Evolutionary conservation across 2,329 filamentous ascomycete genomes (phyloP).

Genomic region (Teratosphaeria pseudoeucalypti): DNA sequence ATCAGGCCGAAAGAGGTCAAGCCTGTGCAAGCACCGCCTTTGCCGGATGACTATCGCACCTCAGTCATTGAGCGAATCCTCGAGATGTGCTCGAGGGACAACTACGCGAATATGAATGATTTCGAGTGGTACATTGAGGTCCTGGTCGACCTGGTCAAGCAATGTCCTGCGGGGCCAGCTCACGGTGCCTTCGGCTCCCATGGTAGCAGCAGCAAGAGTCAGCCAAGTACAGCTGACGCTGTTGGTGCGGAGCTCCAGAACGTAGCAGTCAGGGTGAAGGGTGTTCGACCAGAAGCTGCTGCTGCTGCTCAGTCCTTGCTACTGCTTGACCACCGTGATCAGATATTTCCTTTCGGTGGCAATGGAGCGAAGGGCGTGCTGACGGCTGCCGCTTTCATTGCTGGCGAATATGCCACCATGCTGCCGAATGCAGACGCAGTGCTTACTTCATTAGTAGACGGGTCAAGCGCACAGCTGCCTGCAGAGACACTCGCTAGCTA

Average conservation of each 20-base stretch:
- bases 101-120: conserved; percentile 74
- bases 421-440: conserved; percentile 61
- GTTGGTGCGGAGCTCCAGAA: conserved; percentile 84
- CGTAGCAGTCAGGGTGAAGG: conserved; percentile 82
- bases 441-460: conserved; percentile 64
- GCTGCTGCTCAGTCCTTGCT: conserved; percentile 70
- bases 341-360: conserved; percentile 44
- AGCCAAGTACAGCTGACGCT: conserved; percentile 47
- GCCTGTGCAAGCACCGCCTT: conserved; percentile 43
- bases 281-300: conserved; percentile 68
- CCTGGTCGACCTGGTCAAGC: conserved; percentile 69
- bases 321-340: conserved; percentile 49
- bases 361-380: conserved; percentile 53
- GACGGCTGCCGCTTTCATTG: conserved; percentile 69
- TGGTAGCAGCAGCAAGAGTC: conserved; percentile 1
- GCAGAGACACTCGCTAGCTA: conserved; percentile 65
- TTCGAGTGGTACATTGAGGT: conserved; percentile 98
- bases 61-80: conserved; percentile 76
- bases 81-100: conserved; percentile 80
- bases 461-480: conserved; percentile 45
- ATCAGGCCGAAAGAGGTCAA: conserved; percentile 43
- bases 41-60: conserved; percentile 77
- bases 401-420: conserved; percentile 75
- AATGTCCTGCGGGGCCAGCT: conserved; percentile 43
- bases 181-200: conserved; percentile 8